Percentiles rank a stretch among this genome's conserved stretches.
These are phyloP conservation scores for Globisporangium irregulare DNA, from an alignment of 352 stramenopile species.

Conservation along the genomic window DNA sequence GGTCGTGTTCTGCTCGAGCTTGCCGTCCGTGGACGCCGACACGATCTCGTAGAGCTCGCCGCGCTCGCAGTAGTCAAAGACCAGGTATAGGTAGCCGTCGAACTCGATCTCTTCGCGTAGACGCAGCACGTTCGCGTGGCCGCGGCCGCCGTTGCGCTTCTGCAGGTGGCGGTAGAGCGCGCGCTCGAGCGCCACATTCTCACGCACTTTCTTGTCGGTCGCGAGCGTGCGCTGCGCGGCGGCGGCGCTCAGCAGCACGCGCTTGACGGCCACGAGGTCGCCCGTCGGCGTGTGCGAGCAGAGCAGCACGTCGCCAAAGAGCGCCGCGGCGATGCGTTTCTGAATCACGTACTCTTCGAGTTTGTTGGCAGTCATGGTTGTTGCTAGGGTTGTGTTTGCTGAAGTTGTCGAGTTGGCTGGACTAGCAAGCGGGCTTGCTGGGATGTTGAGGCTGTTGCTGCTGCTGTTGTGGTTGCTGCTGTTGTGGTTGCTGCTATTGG, in stretches of 20 bases:
- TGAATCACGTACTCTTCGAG: slow-evolving; percentile 85
- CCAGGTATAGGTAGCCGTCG: slow-evolving; percentile 76
- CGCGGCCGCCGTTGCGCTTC: slow-evolving; percentile 52
- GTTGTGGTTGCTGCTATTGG: neutral
- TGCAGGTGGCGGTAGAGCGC: slow-evolving; percentile 62
- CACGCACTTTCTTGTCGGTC: slow-evolving; percentile 70
- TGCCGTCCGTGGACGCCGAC: slow-evolving; percentile 46
- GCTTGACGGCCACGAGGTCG: slow-evolving; percentile 74
- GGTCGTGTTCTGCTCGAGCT: slow-evolving; percentile 36
- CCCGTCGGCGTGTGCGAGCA: slow-evolving; percentile 61
- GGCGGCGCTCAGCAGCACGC: slow-evolving; percentile 66
- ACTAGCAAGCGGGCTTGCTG: neutral
- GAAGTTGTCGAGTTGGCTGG: neutral
- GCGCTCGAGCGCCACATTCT: slow-evolving; percentile 78
- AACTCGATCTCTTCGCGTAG: slow-evolving; percentile 78
- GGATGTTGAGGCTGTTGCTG: slow-evolving; percentile 1
- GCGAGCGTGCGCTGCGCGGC: slow-evolving; percentile 53
- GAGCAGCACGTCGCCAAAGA: slow-evolving; percentile 82
- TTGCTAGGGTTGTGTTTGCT: neutral
- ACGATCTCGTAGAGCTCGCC: slow-evolving; percentile 83
- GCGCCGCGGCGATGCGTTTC: slow-evolving; percentile 60
- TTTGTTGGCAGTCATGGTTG: slow-evolving; percentile 35
- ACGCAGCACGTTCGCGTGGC: slow-evolving; percentile 61
- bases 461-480: slow-evolving; percentile 1
- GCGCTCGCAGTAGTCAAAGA: slow-evolving; percentile 68